Base-by-base conservation (phyloP, 345 rosid species). In the Corchorus olitorius region DNA sequence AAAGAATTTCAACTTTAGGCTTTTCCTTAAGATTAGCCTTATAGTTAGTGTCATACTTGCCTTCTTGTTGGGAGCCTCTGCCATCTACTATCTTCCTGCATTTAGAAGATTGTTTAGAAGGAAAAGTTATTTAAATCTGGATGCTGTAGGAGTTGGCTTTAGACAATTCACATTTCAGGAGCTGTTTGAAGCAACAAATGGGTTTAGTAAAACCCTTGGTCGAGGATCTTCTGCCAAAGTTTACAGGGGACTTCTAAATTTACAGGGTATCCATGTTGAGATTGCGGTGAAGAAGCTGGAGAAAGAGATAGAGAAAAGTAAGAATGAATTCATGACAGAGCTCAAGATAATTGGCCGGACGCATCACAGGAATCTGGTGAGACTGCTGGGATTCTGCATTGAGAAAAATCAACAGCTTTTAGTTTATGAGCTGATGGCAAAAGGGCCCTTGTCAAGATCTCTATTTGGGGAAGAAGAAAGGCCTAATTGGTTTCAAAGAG, bases 161-260 rank as follows among this genome's bases (percentile, higher is more conserved):
- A 60, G 66, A 22, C 70, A 83, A 75, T 79, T 83, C 74, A 69
- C 64, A 14, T 83, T 67, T 53, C 60, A 50, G 53, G 83, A 80
- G 39, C 37, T 83, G 10, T 48, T 50, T 10, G 56, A 65, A 6
- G 81, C 86, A 0, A 80, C 83, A 54, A 72, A 80, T 53, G 80
- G 80, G 15, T 83, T 83, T 52, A 76, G 62, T 11, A 68, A 56
- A 39, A 11, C 16, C 10, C 61, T 83, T 1, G 85, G 85, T 14
- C 67, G 70, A 68, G 85, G 85, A 48, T 79, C 85, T 13, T 83
- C 82, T 4, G 85, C 58, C 22, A 63, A 68, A 35, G 85, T 83
- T 63, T 83, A 76, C 65, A 11, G 78, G 0, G 85, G 85, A 52
- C 56, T 43, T 58, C 49, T 83, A 50, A 5, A 12, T 35, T 53